Conservation (phyloP, 257 asterid species). For the Jaltomata sinuosa region DNA sequence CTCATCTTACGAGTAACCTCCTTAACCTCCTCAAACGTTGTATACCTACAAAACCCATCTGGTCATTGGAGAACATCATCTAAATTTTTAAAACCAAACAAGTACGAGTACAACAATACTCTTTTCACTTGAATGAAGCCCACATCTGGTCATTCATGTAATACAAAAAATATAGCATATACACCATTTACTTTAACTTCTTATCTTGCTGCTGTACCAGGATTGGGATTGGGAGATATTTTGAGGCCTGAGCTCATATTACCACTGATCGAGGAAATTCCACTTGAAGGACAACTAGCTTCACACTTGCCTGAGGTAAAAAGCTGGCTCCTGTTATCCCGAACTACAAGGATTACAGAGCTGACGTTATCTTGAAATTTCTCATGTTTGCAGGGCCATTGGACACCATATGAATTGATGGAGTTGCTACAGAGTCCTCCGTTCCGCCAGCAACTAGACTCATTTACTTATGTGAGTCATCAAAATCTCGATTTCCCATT, state of each 20-base stretch:
- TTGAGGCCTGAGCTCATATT: conserved; percentile 74
- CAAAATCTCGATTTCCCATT: not conserved
- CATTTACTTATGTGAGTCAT: conserved; percentile 78
- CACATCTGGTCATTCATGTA: not conserved
- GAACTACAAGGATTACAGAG: not conserved
- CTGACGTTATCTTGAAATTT: not conserved
- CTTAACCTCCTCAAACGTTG: too few species aligned
- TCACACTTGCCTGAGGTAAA: conserved; percentile 82
- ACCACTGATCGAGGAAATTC: conserved; percentile 61
- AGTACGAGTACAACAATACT: not conserved
- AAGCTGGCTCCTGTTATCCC: not conserved
- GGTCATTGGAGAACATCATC: not conserved
- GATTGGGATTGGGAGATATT: conserved; percentile 88
- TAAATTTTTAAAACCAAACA: not conserved
- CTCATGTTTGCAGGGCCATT: conserved; percentile 46
- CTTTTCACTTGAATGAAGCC: not conserved
- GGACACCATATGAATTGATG: conserved; percentile 71
- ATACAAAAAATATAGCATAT: not conserved
- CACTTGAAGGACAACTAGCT: conserved; percentile 54
- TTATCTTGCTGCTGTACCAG: conserved; percentile 29
- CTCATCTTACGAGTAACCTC: too few species aligned
- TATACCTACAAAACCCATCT: too few species aligned
- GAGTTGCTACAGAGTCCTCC: conserved; percentile 92
- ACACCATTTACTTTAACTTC: not conserved
- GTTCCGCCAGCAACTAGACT: conserved; percentile 90